Conservation (phyloP, 441 rosid genomes). For the Pelargonium fulgidum region DNA sequence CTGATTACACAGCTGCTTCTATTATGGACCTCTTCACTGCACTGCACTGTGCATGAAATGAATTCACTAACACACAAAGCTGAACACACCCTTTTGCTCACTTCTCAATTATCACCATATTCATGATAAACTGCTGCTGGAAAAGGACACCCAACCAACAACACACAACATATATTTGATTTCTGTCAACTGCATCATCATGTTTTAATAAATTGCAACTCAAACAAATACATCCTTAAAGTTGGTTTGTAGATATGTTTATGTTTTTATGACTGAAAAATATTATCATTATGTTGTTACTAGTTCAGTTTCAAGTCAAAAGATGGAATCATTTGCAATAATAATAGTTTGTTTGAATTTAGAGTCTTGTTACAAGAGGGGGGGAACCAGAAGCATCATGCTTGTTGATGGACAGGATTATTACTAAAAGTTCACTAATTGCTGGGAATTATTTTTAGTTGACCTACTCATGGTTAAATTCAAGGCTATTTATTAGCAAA, state of each 20-base stretch:
- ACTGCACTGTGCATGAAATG: not conserved
- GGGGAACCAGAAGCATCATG: slow-evolving; percentile 8
- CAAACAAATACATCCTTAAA: not conserved
- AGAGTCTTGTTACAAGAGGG: too few relatives aligned
- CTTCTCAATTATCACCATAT: not conserved
- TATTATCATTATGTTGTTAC: slow-evolving; percentile 12
- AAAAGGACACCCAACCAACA: slow-evolving; percentile 7
- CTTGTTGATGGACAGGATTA: not conserved
- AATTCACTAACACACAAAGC: not conserved
- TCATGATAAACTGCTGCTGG: not conserved
- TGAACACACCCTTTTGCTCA: not conserved
- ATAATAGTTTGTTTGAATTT: slow-evolving; percentile 12
- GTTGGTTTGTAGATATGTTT: slow-evolving; percentile 3
- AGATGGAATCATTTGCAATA: not conserved
- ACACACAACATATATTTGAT: slow-evolving; percentile 3
- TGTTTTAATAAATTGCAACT: not conserved
- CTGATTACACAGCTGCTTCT: slow-evolving; percentile 1
- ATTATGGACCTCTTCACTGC: not conserved
- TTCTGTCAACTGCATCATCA: not conserved
- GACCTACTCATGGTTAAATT: too few relatives aligned
- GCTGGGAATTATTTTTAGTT: too few relatives aligned
- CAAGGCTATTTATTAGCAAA: too few relatives aligned
- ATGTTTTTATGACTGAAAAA: not conserved
- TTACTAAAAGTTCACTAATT: too few relatives aligned
- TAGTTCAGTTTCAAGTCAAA: slow-evolving; percentile 17